phyloP scores from a whole-genome alignment of 805 yeast species.

The Yarrowia alimentaria region DNA sequence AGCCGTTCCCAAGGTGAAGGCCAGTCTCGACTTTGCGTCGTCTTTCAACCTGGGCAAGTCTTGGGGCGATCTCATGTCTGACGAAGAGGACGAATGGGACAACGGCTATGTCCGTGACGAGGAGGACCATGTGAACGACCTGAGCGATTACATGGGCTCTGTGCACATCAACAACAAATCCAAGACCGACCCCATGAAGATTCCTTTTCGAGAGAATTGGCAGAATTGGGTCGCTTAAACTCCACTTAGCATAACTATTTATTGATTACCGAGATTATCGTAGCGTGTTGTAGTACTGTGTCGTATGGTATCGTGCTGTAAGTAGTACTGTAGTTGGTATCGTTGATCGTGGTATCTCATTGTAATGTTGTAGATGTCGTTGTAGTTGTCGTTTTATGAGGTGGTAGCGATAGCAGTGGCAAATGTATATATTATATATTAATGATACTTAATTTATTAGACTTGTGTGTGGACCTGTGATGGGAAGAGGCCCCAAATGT shows the following conservation, averaged over 20 bases:
- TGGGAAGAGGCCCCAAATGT: no score
- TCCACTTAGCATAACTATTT: slow-evolving; percentile 27
- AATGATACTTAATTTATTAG: no score
- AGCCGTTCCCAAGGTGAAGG: slow-evolving; percentile 23
- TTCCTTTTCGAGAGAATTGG: slow-evolving; percentile 23
- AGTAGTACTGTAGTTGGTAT: no score
- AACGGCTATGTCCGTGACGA: slow-evolving; percentile 26
- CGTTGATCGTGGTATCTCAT: no score
- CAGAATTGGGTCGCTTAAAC: slow-evolving; percentile 27
- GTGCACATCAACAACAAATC: slow-evolving; percentile 6
- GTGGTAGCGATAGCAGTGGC: no score
- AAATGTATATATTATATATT: no score
- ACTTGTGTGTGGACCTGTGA: no score
- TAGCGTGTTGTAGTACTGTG: no score
- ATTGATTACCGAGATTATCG: no score
- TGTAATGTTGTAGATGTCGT: no score
- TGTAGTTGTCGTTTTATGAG: no score
- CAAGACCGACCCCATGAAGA: slow-evolving; percentile 23
- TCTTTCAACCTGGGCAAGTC: slow-evolving; percentile 36
- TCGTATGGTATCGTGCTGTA: no score
- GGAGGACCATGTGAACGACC: slow-evolving; percentile 15
- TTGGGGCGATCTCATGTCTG: slow-evolving; percentile 37
- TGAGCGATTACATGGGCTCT: slow-evolving; percentile 25
- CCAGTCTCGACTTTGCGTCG: slow-evolving; percentile 31
- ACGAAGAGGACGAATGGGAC: slow-evolving; percentile 35